A percentile compares a stretch with the other conserved stretches of the same genome.
These are phyloP conservation scores for Mariannaea sp. DNA, from an alignment of 2,329 filamentous ascomycete genomes.

Conservation along the genomic window DNA sequence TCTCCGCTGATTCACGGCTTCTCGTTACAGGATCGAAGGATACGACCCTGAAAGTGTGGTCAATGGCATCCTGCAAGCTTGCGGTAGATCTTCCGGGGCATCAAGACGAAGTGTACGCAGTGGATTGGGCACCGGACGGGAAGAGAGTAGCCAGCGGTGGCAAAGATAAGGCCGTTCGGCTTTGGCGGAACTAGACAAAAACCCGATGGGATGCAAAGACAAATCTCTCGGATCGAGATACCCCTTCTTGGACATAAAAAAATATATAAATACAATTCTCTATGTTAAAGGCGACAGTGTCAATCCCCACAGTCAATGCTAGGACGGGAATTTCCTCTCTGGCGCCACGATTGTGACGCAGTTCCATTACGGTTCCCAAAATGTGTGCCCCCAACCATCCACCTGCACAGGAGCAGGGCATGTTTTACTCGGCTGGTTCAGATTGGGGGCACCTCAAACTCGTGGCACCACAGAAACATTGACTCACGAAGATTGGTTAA, in stretches of 20 bases:
- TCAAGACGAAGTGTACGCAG: constrained; percentile 89
- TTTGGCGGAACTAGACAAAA: constrained; percentile 68
- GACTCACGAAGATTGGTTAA: constrained; percentile 16
- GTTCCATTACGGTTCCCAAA: constrained; percentile 16
- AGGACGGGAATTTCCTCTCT: constrained; percentile 13
- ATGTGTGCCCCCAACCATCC: constrained; percentile 1
- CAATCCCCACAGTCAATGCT: constrained; percentile 15
- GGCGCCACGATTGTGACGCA: constrained; percentile 17
- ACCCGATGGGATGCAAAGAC: constrained; percentile 17
- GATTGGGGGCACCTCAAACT: constrained; percentile 1
- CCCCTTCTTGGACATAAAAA: no score
- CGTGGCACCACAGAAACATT: constrained; percentile 24
- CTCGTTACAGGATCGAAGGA: constrained; percentile 89
- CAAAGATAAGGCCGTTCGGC: constrained; percentile 79
- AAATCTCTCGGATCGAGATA: constrained; percentile 24
- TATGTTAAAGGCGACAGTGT: constrained; percentile 14
- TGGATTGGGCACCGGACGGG: constrained; percentile 94
- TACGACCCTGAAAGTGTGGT: constrained; percentile 94
- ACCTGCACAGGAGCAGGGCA: not conserved
- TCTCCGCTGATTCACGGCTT: constrained; percentile 89
- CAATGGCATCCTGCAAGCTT: constrained; percentile 82
- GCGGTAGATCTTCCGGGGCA: constrained; percentile 83
- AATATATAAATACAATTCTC: constrained; percentile 22
- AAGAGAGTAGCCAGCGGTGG: constrained; percentile 88
- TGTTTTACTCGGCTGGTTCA: constrained; percentile 7